phyloP scores from a whole-genome alignment of 805 yeast species.

The Pichia membranifaciens region DNA sequence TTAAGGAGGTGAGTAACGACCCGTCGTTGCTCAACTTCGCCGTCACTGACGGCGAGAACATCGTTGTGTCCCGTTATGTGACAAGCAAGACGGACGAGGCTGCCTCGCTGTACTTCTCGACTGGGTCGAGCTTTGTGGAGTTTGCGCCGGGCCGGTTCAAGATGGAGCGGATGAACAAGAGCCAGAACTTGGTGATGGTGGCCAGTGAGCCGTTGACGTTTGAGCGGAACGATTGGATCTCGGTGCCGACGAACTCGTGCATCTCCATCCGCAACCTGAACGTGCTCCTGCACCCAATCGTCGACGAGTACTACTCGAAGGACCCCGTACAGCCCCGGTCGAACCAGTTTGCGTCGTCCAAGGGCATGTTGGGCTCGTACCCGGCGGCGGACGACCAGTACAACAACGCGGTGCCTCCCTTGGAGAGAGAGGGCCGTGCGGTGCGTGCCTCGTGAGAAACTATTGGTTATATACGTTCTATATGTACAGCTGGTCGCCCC shows the following conservation, averaged over 20 bases:
- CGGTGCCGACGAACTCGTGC: slow-evolving; percentile 89
- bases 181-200: slow-evolving; percentile 89
- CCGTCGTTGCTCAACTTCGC: slow-evolving; percentile 92
- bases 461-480: too few species aligned
- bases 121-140: slow-evolving; percentile 89
- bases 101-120: slow-evolving; percentile 89
- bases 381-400: slow-evolving; percentile 52
- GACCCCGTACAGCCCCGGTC: slow-evolving; percentile 66
- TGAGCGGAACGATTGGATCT: slow-evolving; percentile 95
- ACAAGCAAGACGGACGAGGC: slow-evolving; percentile 91
- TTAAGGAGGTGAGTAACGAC: slow-evolving; percentile 50
- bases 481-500: too few species aligned
- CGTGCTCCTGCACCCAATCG: slow-evolving; percentile 83
- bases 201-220: slow-evolving; percentile 96
- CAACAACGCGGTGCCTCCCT: slow-evolving; percentile 62
- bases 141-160: slow-evolving; percentile 86
- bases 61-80: slow-evolving; percentile 83
- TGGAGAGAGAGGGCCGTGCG: slow-evolving; percentile 64
- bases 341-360: slow-evolving; percentile 76
- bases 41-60: slow-evolving; percentile 84
- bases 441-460: slow-evolving; percentile 11
- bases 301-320: slow-evolving; percentile 79
- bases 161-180: slow-evolving; percentile 89
- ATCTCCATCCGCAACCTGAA: slow-evolving; percentile 80
- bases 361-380: slow-evolving; percentile 90